Conservation (phyloP, 129 eudicot genomes). For the Tagetes patula region DNA sequence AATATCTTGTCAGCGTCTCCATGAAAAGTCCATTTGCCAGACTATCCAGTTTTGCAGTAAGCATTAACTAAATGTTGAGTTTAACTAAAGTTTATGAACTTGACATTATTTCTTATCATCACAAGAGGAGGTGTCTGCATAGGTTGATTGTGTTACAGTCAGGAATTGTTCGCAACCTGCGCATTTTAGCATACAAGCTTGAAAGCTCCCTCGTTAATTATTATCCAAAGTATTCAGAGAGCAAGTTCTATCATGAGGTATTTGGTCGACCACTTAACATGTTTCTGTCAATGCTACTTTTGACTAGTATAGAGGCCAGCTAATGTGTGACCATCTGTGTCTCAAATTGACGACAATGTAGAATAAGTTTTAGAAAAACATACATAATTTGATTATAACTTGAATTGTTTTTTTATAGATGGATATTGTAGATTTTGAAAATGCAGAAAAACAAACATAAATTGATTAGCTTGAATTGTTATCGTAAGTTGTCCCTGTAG, state of each 20-base stretch:
- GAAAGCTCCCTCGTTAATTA: conserved; percentile 35
- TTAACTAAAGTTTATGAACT: conserved; percentile 65
- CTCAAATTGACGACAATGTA: no score
- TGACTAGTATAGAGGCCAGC: conserved; percentile 21
- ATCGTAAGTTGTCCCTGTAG: no score
- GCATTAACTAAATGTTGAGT: conserved; percentile 58
- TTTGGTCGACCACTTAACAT: conserved; percentile 53
- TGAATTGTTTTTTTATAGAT: no score
- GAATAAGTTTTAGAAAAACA: no score
- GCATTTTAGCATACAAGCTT: conserved; percentile 58
- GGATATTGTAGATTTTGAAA: no score
- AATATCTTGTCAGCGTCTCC: conserved; percentile 53
- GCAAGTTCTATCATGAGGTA: conserved; percentile 52
- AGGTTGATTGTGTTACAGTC: conserved; percentile 49
- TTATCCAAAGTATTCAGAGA: conserved; percentile 48
- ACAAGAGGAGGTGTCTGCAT: conserved; percentile 49
- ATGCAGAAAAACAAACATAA: no score
- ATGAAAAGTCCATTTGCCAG: conserved; percentile 43
- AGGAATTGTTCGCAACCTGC: conserved; percentile 46
- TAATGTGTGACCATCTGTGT: not conserved
- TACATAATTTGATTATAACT: no score
- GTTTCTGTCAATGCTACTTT: conserved; percentile 59
- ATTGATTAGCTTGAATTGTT: no score
- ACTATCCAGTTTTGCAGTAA: conserved; percentile 63
- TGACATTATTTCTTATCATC: conserved; percentile 36